Evolutionary conservation across 768 basidiomycete genomes (phyloP).

Genomic region (Flagelloscypha sp.): DNA sequence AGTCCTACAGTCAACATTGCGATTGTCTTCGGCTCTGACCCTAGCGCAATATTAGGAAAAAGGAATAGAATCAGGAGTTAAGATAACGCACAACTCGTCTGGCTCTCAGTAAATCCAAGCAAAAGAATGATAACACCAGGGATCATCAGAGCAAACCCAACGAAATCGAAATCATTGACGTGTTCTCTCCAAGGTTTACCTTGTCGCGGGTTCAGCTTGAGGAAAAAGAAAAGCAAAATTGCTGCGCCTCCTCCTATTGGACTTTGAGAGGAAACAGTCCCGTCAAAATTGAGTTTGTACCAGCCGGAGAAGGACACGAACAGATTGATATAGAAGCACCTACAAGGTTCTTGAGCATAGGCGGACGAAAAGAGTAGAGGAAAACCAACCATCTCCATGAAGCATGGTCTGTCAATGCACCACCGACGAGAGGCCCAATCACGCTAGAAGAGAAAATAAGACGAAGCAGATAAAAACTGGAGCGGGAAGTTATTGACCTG

Average conservation of each 20-base stretch:
- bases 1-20: constrained; percentile 52
- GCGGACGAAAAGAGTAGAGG: constrained; percentile 4
- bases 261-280: constrained; percentile 23
- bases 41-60: constrained; percentile 20
- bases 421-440: constrained; percentile 74
- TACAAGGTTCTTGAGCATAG: constrained; percentile 13
- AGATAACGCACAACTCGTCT: constrained; percentile 50
- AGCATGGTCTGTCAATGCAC: constrained; percentile 66
- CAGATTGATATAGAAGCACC: constrained; percentile 77
- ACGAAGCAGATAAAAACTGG: no score
- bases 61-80: neutral
- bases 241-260: constrained; percentile 68
- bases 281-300: neutral
- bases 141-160: constrained; percentile 57
- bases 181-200: constrained; percentile 51
- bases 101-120: constrained; percentile 66
- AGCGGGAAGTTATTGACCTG: neutral
- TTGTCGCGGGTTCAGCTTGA: constrained; percentile 72
- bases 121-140: constrained; percentile 59
- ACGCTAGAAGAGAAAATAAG: no score
- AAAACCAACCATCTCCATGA: constrained; percentile 65
- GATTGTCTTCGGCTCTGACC: constrained; percentile 55
- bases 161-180: constrained; percentile 60
- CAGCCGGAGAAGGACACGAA: constrained; percentile 19
- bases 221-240: constrained; percentile 57